Conservation (phyloP, 129 eudicot genomes). For the Sambucus nigra region DNA sequence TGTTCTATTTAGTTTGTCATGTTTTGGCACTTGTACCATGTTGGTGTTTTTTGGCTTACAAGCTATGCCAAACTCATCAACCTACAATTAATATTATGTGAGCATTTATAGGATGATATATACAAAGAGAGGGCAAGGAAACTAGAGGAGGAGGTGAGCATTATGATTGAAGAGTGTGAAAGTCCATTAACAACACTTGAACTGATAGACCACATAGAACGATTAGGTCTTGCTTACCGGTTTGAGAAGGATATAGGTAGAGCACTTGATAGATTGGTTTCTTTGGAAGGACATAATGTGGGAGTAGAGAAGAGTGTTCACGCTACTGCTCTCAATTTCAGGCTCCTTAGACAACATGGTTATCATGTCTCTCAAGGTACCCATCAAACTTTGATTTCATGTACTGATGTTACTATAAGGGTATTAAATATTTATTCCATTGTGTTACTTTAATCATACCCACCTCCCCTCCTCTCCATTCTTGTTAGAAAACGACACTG, state of each 20-base stretch:
- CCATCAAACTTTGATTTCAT: too few relatives aligned
- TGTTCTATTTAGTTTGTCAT: too few relatives aligned
- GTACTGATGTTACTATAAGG: too few relatives aligned
- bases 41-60: too few relatives aligned
- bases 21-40: too few relatives aligned
- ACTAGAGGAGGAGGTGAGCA: background rate
- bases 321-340: background rate
- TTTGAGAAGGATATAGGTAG: background rate
- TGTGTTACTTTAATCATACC: too few relatives aligned
- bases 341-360: constrained; percentile 2
- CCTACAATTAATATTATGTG: too few relatives aligned
- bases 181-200: background rate
- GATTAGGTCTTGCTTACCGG: background rate
- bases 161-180: background rate
- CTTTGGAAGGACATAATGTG: background rate
- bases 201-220: background rate
- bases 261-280: background rate
- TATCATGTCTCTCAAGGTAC: background rate
- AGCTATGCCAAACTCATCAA: too few relatives aligned
- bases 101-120: background rate
- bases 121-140: background rate
- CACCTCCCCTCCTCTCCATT: too few relatives aligned
- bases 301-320: background rate
- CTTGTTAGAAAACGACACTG: too few relatives aligned
- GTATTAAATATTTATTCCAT: too few relatives aligned